Conservation (phyloP, 108 stramenopile species). For the Hondaea fermentalgiana region DNA sequence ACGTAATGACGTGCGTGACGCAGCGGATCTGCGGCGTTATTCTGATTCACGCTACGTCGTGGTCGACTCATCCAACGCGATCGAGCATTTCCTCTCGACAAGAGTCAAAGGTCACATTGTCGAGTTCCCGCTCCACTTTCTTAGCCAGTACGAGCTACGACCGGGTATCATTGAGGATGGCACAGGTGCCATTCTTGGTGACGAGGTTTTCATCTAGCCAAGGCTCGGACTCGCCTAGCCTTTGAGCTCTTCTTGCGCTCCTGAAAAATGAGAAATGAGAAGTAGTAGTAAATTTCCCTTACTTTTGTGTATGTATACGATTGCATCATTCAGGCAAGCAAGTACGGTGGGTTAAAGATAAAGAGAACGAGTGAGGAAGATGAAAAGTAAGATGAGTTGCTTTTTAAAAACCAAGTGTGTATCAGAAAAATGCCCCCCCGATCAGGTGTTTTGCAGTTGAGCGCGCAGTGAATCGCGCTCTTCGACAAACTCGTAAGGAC, state of each 20-base stretch:
- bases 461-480: neutral
- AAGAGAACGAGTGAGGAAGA: too few relatives aligned
- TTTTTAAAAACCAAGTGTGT: too few relatives aligned
- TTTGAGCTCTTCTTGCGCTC: too few relatives aligned
- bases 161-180: neutral
- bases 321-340: too few relatives aligned
- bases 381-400: too few relatives aligned
- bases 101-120: neutral
- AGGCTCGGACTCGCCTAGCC: neutral
- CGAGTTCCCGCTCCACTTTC: neutral
- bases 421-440: too few relatives aligned
- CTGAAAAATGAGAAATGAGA: too few relatives aligned
- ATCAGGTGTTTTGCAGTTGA: neutral
- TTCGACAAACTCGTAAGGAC: neutral
- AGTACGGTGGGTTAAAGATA: too few relatives aligned
- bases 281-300: too few relatives aligned
- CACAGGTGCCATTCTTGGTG: neutral
- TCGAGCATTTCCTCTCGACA: neutral
- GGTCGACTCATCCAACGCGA: neutral
- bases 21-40: neutral
- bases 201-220: neutral
- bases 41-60: neutral
- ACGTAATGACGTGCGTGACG: neutral
- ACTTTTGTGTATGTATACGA: too few relatives aligned
- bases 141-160: neutral